phyloP scores from a whole-genome alignment of 2,329 filamentous ascomycete species.

The Gremmenia infestans region DNA sequence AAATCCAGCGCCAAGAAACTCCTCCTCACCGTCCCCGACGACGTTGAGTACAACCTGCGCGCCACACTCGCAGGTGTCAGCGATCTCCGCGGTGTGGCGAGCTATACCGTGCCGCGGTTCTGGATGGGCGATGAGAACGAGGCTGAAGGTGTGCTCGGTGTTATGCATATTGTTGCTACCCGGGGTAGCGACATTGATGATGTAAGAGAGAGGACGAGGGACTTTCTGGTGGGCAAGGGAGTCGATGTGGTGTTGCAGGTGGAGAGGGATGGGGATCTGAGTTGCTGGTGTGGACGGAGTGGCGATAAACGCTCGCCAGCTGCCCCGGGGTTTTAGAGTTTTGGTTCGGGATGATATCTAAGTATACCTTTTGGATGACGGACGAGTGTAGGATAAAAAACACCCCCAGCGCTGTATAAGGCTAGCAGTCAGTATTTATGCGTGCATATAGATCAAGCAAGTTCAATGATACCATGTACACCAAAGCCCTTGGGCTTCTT shows the following conservation, averaged over 20 bases:
- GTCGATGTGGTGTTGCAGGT: conserved; percentile 86
- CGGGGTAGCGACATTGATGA: conserved; percentile 73
- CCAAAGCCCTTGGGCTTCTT: no score
- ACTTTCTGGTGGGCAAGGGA: conserved; percentile 64
- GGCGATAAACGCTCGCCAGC: conserved; percentile 1
- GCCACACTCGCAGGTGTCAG: conserved; percentile 80
- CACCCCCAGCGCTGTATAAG: no score
- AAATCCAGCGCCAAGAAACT: conserved; percentile 77
- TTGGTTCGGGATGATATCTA: not conserved
- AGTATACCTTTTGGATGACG: no score
- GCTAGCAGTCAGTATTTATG: no score
- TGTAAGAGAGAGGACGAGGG: conserved; percentile 69
- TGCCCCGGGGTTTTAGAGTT: not conserved
- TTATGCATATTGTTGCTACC: conserved; percentile 79
- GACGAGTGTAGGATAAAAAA: no score
- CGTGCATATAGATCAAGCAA: no score
- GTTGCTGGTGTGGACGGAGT: conserved; percentile 54
- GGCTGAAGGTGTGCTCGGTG: conserved; percentile 62
- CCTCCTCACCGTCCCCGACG: conserved; percentile 77
- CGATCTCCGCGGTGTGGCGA: conserved; percentile 75
- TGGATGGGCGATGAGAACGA: conserved; percentile 73
- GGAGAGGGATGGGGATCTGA: conserved; percentile 71
- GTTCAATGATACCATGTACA: no score
- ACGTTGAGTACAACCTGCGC: conserved; percentile 81
- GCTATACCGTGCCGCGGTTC: conserved; percentile 83